Conservation (phyloP, 345 rosid genomes). For the Laguncularia racemosa region DNA sequence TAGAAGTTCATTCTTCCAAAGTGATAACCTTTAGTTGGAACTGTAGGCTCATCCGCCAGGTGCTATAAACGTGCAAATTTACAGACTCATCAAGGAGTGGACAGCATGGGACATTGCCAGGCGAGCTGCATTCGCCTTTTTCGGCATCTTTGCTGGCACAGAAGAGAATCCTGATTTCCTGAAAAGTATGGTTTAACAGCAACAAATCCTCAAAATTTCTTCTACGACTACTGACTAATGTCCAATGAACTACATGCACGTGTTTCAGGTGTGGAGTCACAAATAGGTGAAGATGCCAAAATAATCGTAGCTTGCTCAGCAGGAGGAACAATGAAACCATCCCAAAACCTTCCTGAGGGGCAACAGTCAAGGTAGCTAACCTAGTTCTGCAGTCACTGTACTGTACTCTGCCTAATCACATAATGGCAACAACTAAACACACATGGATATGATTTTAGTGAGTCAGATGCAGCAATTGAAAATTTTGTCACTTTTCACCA, state of each 20-base stretch:
- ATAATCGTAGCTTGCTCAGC: constrained; percentile 92
- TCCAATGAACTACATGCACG: not conserved
- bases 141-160: constrained; percentile 93
- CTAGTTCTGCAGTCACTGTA: not conserved
- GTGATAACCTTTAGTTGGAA: not conserved
- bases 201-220: not conserved
- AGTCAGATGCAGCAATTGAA: no score
- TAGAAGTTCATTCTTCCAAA: not conserved
- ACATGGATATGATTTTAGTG: not conserved
- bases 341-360: constrained; percentile 90
- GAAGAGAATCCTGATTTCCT: constrained; percentile 95
- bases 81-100: constrained; percentile 95
- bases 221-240: no score
- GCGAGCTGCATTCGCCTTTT: constrained; percentile 93
- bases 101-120: constrained; percentile 99
- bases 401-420: not conserved
- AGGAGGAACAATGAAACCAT: constrained; percentile 83
- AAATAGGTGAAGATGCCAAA: constrained; percentile 70
- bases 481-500: no score
- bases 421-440: not conserved
- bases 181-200: constrained; percentile 30
- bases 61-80: constrained; percentile 86
- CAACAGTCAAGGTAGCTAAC: constrained; percentile 76
- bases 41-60: constrained; percentile 77
- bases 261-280: constrained; percentile 67